Conservation (phyloP, 1,139 yeast species). For the Zygoascus hellenicus region DNA sequence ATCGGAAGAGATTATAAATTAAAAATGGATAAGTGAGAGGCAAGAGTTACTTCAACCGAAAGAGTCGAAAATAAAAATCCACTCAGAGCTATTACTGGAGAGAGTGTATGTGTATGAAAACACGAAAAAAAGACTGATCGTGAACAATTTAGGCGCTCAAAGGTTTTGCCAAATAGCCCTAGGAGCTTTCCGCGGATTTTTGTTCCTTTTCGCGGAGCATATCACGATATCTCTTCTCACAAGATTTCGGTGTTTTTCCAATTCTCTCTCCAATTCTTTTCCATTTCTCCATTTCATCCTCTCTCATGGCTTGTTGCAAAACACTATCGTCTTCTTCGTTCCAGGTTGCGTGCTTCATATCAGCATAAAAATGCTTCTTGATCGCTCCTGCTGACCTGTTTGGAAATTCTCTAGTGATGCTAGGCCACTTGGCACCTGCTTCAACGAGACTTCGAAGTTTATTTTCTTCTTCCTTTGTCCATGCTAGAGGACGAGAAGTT, state of each 20-base stretch:
- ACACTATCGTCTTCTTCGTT: slow-evolving; percentile 26
- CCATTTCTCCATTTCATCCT: slow-evolving; percentile 30
- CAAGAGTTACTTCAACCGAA: too few relatives aligned
- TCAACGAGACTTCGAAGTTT: slow-evolving; percentile 27
- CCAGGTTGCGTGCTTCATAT: slow-evolving; percentile 31
- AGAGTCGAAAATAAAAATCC: too few relatives aligned
- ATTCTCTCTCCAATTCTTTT: slow-evolving; percentile 27
- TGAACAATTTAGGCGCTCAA: too few relatives aligned
- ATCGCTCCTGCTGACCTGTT: slow-evolving; percentile 32
- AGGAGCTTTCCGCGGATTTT: not conserved
- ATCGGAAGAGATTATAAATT: too few relatives aligned
- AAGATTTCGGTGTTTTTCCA: slow-evolving; percentile 29
- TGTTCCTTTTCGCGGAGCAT: not conserved
- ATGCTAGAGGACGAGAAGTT: slow-evolving; percentile 11
- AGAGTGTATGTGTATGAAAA: too few relatives aligned
- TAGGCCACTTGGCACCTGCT: slow-evolving; percentile 31
- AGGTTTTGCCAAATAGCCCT: too few relatives aligned
- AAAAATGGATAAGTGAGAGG: too few relatives aligned
- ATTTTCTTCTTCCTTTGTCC: slow-evolving; percentile 13
- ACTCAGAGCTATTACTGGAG: too few relatives aligned
- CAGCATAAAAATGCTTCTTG: slow-evolving; percentile 32
- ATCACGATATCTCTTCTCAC: slow-evolving; percentile 27
- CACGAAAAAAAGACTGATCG: too few relatives aligned
- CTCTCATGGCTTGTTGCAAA: slow-evolving; percentile 24
- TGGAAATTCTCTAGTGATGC: slow-evolving; percentile 28